These are phyloP conservation scores for Cyclanthera cordifolia DNA, from an alignment of 306 rosid genomes.

Conservation along the genomic window DNA sequence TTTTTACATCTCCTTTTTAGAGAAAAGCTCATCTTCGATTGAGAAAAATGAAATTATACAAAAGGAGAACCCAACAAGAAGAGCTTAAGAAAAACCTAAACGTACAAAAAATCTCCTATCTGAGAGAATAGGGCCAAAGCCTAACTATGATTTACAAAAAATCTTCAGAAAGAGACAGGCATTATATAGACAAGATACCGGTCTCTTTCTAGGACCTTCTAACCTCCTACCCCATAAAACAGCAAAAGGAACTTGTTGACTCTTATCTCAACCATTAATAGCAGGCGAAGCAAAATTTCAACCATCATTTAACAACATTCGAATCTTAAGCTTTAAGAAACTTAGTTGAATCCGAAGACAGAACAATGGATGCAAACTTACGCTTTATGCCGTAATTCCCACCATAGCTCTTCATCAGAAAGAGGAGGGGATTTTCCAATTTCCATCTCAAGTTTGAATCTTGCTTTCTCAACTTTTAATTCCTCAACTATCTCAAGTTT, in stretches of 20 bases:
- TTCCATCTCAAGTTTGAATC: slow-evolving; percentile 72
- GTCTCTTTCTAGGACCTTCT: no score
- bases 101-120: no score
- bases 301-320: neutral
- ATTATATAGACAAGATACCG: no score
- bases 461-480: slow-evolving; percentile 49
- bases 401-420: slow-evolving; percentile 74
- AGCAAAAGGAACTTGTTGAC: neutral
- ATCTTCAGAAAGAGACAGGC: no score
- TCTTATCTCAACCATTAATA: neutral
- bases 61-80: no score
- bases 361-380: slow-evolving; percentile 27
- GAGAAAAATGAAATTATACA: no score
- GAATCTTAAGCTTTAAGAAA: neutral
- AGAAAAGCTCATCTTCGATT: no score
- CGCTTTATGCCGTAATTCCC: slow-evolving; percentile 80
- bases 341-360: neutral
- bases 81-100: no score
- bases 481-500: slow-evolving; percentile 71
- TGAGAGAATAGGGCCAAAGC: no score
- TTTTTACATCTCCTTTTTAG: no score
- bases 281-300: neutral
- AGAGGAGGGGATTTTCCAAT: slow-evolving; percentile 96
- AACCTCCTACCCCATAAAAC: no score
- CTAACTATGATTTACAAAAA: no score